Conservation (phyloP, 805 yeast genomes). For the Kodamaea leandrae region DNA sequence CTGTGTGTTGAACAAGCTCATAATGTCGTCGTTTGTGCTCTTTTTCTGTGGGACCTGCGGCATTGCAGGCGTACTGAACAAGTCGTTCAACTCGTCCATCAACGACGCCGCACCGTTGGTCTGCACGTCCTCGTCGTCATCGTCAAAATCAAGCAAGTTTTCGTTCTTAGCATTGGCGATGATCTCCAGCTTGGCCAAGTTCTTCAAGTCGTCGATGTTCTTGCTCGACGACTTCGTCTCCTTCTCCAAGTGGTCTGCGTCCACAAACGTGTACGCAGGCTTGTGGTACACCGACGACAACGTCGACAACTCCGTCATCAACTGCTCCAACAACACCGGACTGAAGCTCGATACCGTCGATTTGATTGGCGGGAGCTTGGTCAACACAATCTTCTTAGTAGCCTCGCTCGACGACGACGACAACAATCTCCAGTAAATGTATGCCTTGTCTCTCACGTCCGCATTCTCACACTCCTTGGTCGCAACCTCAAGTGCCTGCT, state of each 20-base stretch:
- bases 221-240: slow-evolving; percentile 15
- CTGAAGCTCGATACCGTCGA: slow-evolving; percentile 72
- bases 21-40: slow-evolving; percentile 40
- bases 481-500: slow-evolving; percentile 57
- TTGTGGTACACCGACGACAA: slow-evolving; percentile 87
- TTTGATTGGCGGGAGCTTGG: slow-evolving; percentile 66
- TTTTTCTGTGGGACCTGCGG: slow-evolving; percentile 15
- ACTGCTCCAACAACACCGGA: slow-evolving; percentile 61
- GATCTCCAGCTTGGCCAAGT: slow-evolving; percentile 73
- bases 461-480: slow-evolving; percentile 67
- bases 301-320: slow-evolving; percentile 75
- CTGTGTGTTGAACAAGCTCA: slow-evolving; percentile 41
- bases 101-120: slow-evolving; percentile 34
- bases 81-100: slow-evolving; percentile 72
- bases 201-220: slow-evolving; percentile 69
- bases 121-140: slow-evolving; percentile 41
- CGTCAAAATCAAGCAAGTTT: slow-evolving; percentile 82
- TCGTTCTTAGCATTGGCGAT: slow-evolving; percentile 66
- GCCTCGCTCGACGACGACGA: slow-evolving; percentile 44
- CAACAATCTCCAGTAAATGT: slow-evolving; percentile 73
- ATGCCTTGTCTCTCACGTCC: slow-evolving; percentile 79
- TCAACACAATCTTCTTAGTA: slow-evolving; percentile 54
- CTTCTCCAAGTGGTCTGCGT: slow-evolving; percentile 18
- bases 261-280: slow-evolving; percentile 66
- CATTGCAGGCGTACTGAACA: slow-evolving; percentile 48